A percentile compares a stretch with the other conserved stretches of the same genome.
phyloP scores from a whole-genome alignment of 306 rosid genomes.

The Abrus precatorius region DNA sequence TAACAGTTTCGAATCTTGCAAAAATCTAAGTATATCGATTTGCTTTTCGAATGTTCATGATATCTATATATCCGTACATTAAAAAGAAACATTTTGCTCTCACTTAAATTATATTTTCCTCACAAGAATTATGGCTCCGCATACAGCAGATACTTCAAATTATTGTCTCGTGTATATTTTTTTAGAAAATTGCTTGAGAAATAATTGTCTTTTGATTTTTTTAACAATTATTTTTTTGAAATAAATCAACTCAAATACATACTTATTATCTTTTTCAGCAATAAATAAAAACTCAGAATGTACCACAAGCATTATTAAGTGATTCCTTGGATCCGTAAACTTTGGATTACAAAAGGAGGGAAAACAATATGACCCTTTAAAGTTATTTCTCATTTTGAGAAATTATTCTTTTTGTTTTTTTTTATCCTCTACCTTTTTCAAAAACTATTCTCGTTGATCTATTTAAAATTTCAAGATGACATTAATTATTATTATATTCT shows the following conservation, averaged over 20 bases:
- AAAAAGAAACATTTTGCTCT: not conserved
- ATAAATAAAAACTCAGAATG: not conserved
- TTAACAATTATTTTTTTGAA: not conserved
- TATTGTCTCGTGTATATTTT: no score
- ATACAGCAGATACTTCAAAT: not conserved
- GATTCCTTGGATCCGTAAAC: not conserved
- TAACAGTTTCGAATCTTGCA: constrained; percentile 26
- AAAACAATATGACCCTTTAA: not conserved
- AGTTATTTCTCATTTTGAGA: not conserved
- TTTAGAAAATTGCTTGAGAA: not conserved
- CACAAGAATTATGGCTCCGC: not conserved
- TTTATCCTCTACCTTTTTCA: not conserved
- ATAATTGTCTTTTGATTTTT: not conserved
- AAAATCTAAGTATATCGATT: not conserved
- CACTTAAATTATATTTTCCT: not conserved
- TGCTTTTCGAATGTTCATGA: not conserved
- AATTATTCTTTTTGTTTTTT: not conserved
- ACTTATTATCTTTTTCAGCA: not conserved
- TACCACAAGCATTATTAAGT: not conserved
- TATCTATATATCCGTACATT: not conserved
- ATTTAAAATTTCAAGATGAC: not conserved
- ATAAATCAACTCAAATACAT: not conserved
- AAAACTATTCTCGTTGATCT: not conserved
- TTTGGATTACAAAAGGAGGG: not conserved
- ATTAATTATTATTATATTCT: not conserved